These are phyloP conservation scores for Penicillium taxi DNA, from an alignment of 495 filamentous ascomycete genomes.

Conservation along the genomic window DNA sequence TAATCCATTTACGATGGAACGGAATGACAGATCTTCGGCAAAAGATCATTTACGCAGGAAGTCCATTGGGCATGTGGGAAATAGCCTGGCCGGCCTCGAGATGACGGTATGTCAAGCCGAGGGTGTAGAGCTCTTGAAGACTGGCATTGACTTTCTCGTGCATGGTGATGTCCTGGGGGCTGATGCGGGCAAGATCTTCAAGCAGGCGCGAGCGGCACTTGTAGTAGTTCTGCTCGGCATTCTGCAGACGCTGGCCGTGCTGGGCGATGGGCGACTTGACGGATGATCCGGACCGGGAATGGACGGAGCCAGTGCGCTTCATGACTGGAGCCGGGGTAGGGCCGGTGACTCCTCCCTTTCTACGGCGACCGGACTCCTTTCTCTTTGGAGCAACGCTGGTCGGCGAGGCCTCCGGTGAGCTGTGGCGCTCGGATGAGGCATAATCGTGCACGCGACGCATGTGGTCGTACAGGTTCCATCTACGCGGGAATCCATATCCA, in stretches of 20 bases:
- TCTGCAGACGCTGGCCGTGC: constrained; percentile 38
- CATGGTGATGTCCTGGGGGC: constrained; percentile 35
- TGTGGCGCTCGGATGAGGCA: constrained; percentile 40
- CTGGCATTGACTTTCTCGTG: constrained; percentile 44
- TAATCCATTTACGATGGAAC: not conserved
- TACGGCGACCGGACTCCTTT: constrained; percentile 30
- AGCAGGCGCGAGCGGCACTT: constrained; percentile 37
- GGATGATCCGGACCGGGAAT: constrained; percentile 31
- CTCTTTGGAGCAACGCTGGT: constrained; percentile 26
- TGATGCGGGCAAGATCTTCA: constrained; percentile 35
- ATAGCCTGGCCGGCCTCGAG: constrained; percentile 40
- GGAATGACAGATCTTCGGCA: constrained; percentile 1
- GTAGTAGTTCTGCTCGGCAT: constrained; percentile 38
- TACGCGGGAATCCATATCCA: constrained; percentile 81
- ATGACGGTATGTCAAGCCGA: constrained; percentile 40
- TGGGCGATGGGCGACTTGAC: constrained; percentile 33
- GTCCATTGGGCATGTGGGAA: constrained; percentile 28
- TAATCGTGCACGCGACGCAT: constrained; percentile 91
- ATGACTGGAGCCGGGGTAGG: constrained; percentile 33
- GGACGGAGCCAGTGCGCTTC: constrained; percentile 41
- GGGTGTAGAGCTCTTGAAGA: constrained; percentile 40
- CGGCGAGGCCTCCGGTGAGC: constrained; percentile 38
- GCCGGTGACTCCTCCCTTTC: constrained; percentile 32
- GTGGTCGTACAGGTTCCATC: constrained; percentile 92
- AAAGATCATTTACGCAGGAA: constrained; percentile 26